A percentile compares a stretch with the other conserved stretches of the same genome.
phyloP scores from a whole-genome alignment of 177 flowering plant genomes.

The Tripterygium wilfordii region DNA sequence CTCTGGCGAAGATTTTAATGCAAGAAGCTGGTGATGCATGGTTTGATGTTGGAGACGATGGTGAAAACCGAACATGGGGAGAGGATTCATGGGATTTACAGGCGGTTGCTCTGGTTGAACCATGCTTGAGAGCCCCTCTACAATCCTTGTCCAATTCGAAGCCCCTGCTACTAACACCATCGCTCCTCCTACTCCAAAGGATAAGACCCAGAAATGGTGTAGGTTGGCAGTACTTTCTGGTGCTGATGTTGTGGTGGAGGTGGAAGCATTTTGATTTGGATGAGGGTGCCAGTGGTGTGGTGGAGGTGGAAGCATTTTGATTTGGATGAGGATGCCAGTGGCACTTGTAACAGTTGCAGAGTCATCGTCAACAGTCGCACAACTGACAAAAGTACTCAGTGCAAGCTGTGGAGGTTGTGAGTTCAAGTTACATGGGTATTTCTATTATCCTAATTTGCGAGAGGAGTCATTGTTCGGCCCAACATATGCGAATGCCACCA shows the following conservation, averaged over 20 bases:
- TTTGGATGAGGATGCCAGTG: not conserved
- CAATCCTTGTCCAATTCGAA: conserved; percentile 22
- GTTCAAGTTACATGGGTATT: too few relatives aligned
- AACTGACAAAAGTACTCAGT: too few relatives aligned
- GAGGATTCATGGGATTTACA: conserved; percentile 38
- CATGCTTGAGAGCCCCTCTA: conserved; percentile 49
- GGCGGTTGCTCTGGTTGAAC: conserved; percentile 11
- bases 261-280: not conserved
- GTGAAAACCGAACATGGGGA: conserved; percentile 71
- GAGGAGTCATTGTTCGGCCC: too few relatives aligned
- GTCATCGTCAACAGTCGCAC: not conserved
- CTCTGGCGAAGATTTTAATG: conserved; percentile 66
- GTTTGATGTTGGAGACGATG: conserved; percentile 27
- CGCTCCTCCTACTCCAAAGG: conserved; percentile 1
- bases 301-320: conserved; percentile 1
- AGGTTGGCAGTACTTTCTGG: too few relatives aligned
- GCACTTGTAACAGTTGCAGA: conserved; percentile 4
- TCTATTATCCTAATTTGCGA: too few relatives aligned
- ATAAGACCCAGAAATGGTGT: too few relatives aligned
- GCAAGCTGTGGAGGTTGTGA: too few relatives aligned
- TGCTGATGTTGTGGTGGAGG: conserved; percentile 1
- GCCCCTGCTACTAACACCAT: not conserved
- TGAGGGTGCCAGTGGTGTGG: not conserved
- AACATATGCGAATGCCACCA: too few relatives aligned
- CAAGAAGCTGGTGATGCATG: conserved; percentile 38